Conservation (phyloP, 768 basidiomycete species). For the Megacollybia marginata region DNA sequence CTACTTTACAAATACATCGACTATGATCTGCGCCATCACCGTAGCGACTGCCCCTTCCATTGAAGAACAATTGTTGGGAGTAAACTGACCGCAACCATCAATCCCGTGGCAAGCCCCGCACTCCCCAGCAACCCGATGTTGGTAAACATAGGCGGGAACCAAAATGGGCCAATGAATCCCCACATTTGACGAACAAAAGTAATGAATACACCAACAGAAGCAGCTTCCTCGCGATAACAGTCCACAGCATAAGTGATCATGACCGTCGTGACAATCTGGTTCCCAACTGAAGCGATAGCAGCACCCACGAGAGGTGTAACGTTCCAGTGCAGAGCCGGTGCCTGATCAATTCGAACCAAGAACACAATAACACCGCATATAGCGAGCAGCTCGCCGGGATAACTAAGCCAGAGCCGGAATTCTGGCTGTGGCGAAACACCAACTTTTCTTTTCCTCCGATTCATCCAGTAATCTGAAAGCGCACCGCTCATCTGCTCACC, state of each 20-base stretch:
- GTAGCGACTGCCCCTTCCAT: no score
- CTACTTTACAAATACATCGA: no score
- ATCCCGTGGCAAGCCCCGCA: neutral
- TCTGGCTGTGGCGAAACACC: conserved; percentile 1
- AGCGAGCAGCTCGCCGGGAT: conserved; percentile 1
- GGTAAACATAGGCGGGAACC: neutral
- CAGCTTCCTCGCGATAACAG: conserved; percentile 1
- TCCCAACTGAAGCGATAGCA: conserved; percentile 1
- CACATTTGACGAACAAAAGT: conserved; percentile 3
- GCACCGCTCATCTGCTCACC: conserved; percentile 1
- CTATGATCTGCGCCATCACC: no score
- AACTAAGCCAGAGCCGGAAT: conserved; percentile 1
- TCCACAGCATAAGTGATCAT: conserved; percentile 3
- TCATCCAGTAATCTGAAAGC: conserved; percentile 3
- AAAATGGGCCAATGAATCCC: conserved; percentile 2
- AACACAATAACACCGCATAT: conserved; percentile 1
- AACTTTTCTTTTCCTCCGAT: conserved; percentile 1
- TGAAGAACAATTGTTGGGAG: no score
- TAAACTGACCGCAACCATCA: no score
- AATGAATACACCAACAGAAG: conserved; percentile 1
- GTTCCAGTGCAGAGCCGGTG: conserved; percentile 1
- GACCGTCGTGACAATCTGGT: conserved; percentile 2
- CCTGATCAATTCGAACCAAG: neutral
- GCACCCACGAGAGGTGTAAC: conserved; percentile 2
- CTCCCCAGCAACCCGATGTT: neutral